phyloP scores from a whole-genome alignment of 371 early-diverging fungal species.

The Modicella reniformis region DNA sequence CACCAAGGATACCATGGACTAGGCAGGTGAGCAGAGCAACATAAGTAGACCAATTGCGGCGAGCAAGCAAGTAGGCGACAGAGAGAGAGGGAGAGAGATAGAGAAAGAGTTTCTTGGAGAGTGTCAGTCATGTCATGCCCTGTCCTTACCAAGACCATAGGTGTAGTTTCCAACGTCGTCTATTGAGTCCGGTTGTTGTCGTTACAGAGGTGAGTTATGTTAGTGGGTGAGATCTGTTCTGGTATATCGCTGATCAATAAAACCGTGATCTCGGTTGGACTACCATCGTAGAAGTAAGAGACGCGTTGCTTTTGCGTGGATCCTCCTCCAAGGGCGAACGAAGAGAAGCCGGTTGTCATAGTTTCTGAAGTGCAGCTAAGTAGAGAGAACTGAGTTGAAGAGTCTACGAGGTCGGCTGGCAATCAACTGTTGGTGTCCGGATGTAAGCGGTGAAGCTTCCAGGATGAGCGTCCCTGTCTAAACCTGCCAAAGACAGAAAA shows the following conservation, averaged over 20 bases:
- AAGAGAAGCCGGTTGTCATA: constrained; percentile 49
- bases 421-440: background rate
- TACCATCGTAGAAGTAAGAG: constrained; percentile 83
- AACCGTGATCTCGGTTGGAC: background rate
- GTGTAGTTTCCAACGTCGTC: constrained; percentile 54
- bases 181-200: constrained; percentile 7
- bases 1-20: no score
- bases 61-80: no score
- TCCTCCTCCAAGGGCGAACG: constrained; percentile 52
- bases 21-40: background rate
- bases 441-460: background rate
- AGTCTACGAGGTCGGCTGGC: background rate
- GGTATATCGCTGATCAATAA: background rate
- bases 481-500: no score
- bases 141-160: constrained; percentile 50
- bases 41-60: background rate
- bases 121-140: background rate
- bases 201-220: background rate
- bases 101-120: no score
- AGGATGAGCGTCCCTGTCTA: background rate
- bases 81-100: no score
- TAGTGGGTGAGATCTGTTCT: background rate
- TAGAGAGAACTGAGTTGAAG: background rate
- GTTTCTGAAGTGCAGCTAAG: background rate
- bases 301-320: constrained; percentile 70